Evolutionary conservation across 345 rosid genomes (phyloP).

Genomic region (Dovyalis caffra): DNA sequence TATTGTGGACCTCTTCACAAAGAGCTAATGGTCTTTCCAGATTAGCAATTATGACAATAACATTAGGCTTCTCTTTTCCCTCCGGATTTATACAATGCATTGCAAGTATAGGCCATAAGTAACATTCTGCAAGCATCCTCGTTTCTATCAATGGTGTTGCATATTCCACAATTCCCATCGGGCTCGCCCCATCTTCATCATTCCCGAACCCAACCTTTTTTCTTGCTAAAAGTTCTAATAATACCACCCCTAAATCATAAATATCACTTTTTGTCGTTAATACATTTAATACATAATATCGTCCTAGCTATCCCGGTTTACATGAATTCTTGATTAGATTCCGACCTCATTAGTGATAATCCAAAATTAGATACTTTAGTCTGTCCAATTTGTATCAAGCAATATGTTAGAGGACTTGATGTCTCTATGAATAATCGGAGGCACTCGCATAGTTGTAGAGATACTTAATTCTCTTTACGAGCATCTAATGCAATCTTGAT

Average conservation of each 20-base stretch:
- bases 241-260: conserved; percentile 63
- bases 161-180: conserved; percentile 43
- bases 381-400: conserved; percentile 49
- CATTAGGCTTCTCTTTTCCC: conserved; percentile 53
- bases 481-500: conserved; percentile 59
- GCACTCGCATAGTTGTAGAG: conserved; percentile 64
- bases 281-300: conserved; percentile 49
- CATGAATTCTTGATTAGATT: conserved; percentile 33
- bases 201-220: conserved; percentile 45
- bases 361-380: conserved; percentile 69
- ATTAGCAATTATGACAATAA: conserved; percentile 42
- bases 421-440: conserved; percentile 67
- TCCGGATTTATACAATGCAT: conserved; percentile 47
- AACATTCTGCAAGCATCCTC: conserved; percentile 31
- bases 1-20: conserved; percentile 27
- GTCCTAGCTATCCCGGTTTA: conserved; percentile 57
- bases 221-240: conserved; percentile 59
- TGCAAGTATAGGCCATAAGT: conserved; percentile 46
- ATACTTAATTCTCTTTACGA: conserved; percentile 58
- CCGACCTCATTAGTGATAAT: conserved; percentile 50
- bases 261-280: conserved; percentile 56
- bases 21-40: conserved; percentile 50
- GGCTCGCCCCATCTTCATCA: conserved; percentile 32
- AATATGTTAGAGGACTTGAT: conserved; percentile 71
- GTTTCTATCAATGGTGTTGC: conserved; percentile 35